These are phyloP conservation scores for Zopfia rhizophila DNA, from an alignment of 2,329 filamentous ascomycete genomes.

Conservation along the genomic window DNA sequence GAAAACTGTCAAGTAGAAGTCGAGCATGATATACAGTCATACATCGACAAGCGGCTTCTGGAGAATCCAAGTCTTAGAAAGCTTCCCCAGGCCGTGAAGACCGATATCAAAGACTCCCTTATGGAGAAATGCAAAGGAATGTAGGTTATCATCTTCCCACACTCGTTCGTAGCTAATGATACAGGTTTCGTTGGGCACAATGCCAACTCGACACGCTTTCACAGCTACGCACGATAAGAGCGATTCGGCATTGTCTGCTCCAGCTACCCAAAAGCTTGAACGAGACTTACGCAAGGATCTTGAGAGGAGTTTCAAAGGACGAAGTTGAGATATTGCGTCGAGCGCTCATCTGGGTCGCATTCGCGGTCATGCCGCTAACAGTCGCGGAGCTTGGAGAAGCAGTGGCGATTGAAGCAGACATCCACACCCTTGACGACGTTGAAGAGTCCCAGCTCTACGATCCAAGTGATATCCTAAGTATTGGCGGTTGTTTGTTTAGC, in stretches of 20 bases:
- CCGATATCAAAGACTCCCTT: constrained; percentile 4
- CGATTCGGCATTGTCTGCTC: background rate
- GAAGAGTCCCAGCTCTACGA: constrained; percentile 1
- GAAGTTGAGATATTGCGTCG: background rate
- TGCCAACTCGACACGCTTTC: constrained; percentile 3
- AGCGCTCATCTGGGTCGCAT: constrained; percentile 1
- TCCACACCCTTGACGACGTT: background rate
- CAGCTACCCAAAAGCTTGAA: background rate
- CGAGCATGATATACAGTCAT: constrained; percentile 11
- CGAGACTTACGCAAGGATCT: background rate
- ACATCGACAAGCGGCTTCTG: constrained; percentile 3
- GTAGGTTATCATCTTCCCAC: background rate
- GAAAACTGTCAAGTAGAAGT: constrained; percentile 3
- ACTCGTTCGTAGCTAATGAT: background rate
- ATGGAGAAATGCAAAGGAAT: constrained; percentile 5
- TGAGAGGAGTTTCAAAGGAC: background rate
- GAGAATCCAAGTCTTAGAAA: background rate
- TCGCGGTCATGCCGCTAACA: constrained; percentile 2
- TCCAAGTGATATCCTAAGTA: constrained; percentile 1
- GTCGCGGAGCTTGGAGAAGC: constrained; percentile 1
- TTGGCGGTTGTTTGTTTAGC: constrained; percentile 2
- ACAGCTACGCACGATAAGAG: background rate
- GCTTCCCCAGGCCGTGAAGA: constrained; percentile 3
- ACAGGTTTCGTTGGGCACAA: constrained; percentile 9
- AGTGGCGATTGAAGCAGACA: constrained; percentile 1